Evolutionary conservation across 2,329 filamentous ascomycete species (phyloP), one percentile per base, ranked within the genome.

Genomic region (Phaeosphaeria sp.): DNA sequence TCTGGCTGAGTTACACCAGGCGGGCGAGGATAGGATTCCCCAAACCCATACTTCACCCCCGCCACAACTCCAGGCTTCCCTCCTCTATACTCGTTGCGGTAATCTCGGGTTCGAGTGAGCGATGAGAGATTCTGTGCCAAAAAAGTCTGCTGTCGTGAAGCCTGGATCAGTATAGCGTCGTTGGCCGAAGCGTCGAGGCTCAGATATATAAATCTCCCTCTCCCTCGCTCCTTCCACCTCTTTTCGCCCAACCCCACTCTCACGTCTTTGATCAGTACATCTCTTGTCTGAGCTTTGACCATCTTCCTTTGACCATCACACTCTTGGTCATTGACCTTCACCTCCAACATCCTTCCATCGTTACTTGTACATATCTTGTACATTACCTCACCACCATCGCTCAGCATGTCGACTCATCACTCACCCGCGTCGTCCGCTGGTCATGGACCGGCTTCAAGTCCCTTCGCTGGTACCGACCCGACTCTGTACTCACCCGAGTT

Each of bases 401-500:
- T 63, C 55, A 63, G 23, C 62, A 72, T 72, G 68, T 73, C 66
- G 30, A 15, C 30, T 59, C 65, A 65, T 50, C 61, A 64, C 39
- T 71, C 69, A 27, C 64, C 68, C 18, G 57, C 62, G 49, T 71
- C 69, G 15, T 70, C 66, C 15, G 60, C 58, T 25, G 62, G 57
- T 36, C 46, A 55, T 52, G 67, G 66, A 43, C 59, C 66, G 33
- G 56, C 67, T 1, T 72, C 68, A 4, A 71, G 67, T 46, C 71
- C 71, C 21, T 72, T 65, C 36, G 62, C 59, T 22, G 65, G 66
- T 46, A 73, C 71, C 15, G 68, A 74, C 22, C 65, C 64, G 6
- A 72, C 72, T 10, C 55, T 67, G 6, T 72, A 72, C 64, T 72
- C 71, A 11, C 71, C 69, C 39, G 68, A 72, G 30, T 25, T 60